A percentile compares a stretch with the other conserved stretches of the same genome.
Conservation (phyloP, 352 stramenopile species). For the Phytophthora ohioensis region DNA sequence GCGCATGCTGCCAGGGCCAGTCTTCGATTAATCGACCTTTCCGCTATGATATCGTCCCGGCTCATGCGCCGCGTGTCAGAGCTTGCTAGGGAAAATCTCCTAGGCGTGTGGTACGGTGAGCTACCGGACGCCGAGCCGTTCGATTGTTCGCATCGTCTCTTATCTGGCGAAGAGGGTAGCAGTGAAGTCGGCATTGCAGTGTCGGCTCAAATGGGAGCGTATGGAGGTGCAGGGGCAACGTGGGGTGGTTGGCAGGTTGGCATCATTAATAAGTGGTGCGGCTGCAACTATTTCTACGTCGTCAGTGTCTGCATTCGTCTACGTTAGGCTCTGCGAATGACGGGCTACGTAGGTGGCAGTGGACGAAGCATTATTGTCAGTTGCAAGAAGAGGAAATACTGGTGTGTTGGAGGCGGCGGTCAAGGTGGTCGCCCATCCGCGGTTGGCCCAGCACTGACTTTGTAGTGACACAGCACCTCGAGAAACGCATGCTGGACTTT, state of each 20-base stretch:
- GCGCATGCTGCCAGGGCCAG: neutral
- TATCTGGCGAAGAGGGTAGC: neutral
- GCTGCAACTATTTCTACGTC: constrained; percentile 4
- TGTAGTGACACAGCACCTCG: neutral
- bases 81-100: neutral
- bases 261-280: neutral
- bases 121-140: neutral
- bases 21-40: neutral
- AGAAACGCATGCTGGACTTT: no score
- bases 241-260: constrained; percentile 3
- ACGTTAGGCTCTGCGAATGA: neutral
- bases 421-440: neutral
- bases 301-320: constrained; percentile 10
- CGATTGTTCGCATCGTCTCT: neutral
- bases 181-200: constrained; percentile 9
- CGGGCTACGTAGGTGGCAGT: neutral
- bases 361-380: neutral
- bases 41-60: neutral
- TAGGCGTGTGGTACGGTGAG: neutral
- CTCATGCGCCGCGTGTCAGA: neutral
- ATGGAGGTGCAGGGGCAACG: constrained; percentile 3
- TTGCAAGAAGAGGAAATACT: neutral
- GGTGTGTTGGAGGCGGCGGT: neutral
- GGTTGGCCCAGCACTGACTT: constrained; percentile 1
- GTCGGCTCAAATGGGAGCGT: constrained; percentile 9